phyloP scores from a whole-genome alignment of 805 yeast genomes.

The Ogataea angusta region DNA sequence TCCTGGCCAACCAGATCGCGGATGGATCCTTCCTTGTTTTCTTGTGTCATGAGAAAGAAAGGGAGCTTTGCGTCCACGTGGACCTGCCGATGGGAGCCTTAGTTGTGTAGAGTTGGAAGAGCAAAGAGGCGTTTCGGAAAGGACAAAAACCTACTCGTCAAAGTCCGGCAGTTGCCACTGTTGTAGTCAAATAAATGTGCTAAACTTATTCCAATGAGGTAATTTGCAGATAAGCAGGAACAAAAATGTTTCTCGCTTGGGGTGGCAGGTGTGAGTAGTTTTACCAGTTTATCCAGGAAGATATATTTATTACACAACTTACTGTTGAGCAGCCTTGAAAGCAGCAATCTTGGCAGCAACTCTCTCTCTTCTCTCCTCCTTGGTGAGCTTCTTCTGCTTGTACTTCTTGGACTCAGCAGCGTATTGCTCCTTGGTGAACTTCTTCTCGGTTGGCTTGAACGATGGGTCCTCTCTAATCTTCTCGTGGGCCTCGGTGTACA shows the following conservation, averaged over 20 bases:
- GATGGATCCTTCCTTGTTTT: constrained; percentile 1
- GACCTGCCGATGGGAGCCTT: neutral
- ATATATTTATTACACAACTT: constrained; percentile 16
- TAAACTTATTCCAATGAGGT: neutral
- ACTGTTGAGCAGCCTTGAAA: constrained; percentile 57
- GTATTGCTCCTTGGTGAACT: constrained; percentile 96
- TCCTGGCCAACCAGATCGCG: constrained; percentile 7
- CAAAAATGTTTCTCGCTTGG: neutral
- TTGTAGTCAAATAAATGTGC: neutral
- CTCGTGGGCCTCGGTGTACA: constrained; percentile 92
- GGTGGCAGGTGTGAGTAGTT: neutral
- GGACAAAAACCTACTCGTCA: neutral
- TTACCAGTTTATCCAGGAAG: neutral
- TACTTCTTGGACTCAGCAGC: constrained; percentile 94
- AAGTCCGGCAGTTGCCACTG: constrained; percentile 8
- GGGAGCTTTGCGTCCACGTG: neutral
- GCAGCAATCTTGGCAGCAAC: constrained; percentile 93
- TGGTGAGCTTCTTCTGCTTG: constrained; percentile 85
- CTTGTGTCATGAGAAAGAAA: constrained; percentile 7
- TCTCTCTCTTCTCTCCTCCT: constrained; percentile 84
- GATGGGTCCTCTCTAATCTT: constrained; percentile 95
- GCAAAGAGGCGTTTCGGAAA: neutral
- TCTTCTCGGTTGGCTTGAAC: constrained; percentile 84
- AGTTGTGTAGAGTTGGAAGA: neutral
- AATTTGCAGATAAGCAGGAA: constrained; percentile 3